Conservation (phyloP, 2,329 filamentous ascomycete genomes). For the Aspergillus thermomutatus region DNA sequence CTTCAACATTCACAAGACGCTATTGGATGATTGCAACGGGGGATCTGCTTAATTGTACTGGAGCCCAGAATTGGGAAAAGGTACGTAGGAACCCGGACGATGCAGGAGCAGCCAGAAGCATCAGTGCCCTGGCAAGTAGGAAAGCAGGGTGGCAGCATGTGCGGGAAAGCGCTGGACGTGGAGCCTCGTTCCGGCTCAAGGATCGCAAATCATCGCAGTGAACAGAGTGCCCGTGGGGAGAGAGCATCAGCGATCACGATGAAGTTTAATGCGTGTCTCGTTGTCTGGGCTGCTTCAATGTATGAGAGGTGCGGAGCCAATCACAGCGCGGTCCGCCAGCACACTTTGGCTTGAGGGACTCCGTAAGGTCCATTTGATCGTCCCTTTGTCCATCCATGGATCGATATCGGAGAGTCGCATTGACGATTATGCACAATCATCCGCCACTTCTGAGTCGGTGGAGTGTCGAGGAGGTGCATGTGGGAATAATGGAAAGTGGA, state of each 20-base stretch:
- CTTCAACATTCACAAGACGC: not conserved
- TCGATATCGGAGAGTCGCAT: not conserved
- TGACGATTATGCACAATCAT: not conserved
- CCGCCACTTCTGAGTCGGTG: not conserved
- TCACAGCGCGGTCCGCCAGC: conserved; percentile 13
- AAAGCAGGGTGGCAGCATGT: conserved; percentile 16
- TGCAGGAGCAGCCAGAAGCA: not conserved
- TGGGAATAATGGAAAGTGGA: not conserved
- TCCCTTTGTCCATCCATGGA: not conserved
- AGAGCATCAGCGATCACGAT: conserved; percentile 2
- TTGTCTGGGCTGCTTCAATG: conserved; percentile 1
- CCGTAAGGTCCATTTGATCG: conserved; percentile 6
- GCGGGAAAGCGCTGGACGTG: conserved; percentile 10
- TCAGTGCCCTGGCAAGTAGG: conserved; percentile 13
- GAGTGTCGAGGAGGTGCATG: not conserved
- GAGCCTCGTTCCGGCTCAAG: not conserved
- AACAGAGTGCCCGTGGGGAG: conserved; percentile 1
- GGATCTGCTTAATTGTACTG: not conserved
- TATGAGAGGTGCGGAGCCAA: conserved; percentile 12
- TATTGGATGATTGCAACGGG: not conserved
- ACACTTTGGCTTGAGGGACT: conserved; percentile 13
- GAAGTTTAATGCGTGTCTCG: conserved; percentile 6
- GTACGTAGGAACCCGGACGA: not conserved
- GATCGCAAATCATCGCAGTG: not conserved
- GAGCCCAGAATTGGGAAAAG: not conserved